phyloP scores from a whole-genome alignment of 495 filamentous ascomycete species.

The Viridothelium virens region DNA sequence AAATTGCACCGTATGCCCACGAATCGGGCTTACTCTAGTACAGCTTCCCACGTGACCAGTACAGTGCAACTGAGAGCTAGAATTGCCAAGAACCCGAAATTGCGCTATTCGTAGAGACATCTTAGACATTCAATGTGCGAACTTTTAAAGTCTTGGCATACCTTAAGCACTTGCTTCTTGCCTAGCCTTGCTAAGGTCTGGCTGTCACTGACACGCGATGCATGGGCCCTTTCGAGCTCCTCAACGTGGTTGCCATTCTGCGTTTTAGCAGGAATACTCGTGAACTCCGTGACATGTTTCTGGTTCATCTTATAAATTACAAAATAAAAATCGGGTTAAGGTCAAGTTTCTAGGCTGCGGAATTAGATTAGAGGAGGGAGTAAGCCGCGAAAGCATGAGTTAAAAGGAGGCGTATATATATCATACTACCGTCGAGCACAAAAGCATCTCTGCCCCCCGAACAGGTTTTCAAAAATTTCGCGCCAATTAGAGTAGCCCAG shows the following conservation, averaged over 20 bases:
- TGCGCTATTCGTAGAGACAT: slow-evolving; percentile 10
- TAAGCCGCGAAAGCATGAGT: slow-evolving; percentile 4
- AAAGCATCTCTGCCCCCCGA: too few species aligned
- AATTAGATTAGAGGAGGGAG: neutral
- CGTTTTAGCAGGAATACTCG: neutral
- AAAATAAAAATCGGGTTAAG: slow-evolving; percentile 5
- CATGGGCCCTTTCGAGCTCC: neutral
- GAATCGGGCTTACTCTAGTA: slow-evolving; percentile 3
- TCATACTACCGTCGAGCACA: too few species aligned
- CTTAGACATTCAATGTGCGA: neutral
- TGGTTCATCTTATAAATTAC: neutral
- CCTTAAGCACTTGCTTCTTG: slow-evolving; percentile 17
- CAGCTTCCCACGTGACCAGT: neutral
- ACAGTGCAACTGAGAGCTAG: slow-evolving; percentile 7
- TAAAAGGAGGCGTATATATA: neutral
- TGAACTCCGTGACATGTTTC: neutral
- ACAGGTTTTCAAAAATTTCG: too few species aligned
- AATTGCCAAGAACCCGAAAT: slow-evolving; percentile 14
- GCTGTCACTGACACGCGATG: slow-evolving; percentile 1
- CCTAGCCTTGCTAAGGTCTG: slow-evolving; percentile 15
- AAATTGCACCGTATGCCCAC: slow-evolving; percentile 1
- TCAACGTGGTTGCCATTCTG: slow-evolving; percentile 6
- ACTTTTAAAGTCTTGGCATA: neutral
- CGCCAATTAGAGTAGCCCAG: too few species aligned
- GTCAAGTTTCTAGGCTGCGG: slow-evolving; percentile 4